Conservation (phyloP, 2,329 filamentous ascomycete genomes). For the Emericellopsis atlantica region DNA sequence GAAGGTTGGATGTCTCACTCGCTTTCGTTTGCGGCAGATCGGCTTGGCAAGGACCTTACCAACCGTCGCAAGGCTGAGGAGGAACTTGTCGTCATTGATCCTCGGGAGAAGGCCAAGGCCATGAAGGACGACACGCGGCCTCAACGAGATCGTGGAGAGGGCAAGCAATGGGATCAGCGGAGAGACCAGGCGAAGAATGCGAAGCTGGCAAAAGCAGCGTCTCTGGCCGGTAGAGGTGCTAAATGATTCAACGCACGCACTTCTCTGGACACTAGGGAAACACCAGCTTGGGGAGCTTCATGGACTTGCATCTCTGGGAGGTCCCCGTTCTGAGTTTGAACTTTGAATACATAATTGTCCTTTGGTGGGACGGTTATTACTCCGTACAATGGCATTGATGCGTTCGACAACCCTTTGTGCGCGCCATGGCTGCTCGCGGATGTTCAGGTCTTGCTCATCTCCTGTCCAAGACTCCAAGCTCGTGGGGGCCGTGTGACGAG, state of each 20-base stretch:
- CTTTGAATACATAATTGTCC: too few species aligned
- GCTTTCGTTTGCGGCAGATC: conserved; percentile 79
- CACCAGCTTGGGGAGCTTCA: too few species aligned
- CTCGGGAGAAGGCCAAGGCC: conserved; percentile 66
- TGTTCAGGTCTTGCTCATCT: too few species aligned
- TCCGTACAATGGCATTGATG: too few species aligned
- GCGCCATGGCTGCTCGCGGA: too few species aligned
- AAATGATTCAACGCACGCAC: conserved; percentile 19
- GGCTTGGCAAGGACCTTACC: conserved; percentile 78
- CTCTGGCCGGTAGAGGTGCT: conserved; percentile 43
- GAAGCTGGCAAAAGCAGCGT: conserved; percentile 38
- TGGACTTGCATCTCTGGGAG: too few species aligned
- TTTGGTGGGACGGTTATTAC: too few species aligned
- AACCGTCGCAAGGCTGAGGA: conserved; percentile 89
- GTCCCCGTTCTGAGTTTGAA: too few species aligned
- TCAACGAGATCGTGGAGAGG: conserved; percentile 39
- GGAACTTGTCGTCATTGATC: conserved; percentile 86
- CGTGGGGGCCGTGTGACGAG: background rate
- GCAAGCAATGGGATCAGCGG: conserved; percentile 42
- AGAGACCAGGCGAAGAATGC: conserved; percentile 38
- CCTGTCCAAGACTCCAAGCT: too few species aligned
- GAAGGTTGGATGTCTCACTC: conserved; percentile 77
- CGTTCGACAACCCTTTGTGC: too few species aligned
- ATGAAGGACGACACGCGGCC: conserved; percentile 53
- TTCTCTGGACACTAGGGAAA: too few species aligned